These are phyloP conservation scores for Uncinocarpus reesii DNA, from an alignment of 2,329 filamentous ascomycete genomes.

Conservation along the genomic window DNA sequence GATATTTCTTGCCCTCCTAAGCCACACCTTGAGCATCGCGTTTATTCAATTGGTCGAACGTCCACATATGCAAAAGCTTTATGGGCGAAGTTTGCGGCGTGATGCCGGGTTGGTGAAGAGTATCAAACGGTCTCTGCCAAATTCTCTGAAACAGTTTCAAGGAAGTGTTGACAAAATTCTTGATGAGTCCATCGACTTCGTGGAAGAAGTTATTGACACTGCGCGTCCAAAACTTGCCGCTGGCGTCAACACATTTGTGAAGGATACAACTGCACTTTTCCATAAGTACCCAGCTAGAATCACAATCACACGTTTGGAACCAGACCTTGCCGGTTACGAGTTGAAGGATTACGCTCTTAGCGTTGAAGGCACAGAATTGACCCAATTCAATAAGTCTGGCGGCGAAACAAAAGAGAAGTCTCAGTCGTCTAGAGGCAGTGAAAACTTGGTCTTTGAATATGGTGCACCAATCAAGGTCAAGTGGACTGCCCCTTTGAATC, in stretches of 20 bases:
- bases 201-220: conserved; percentile 80
- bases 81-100: conserved; percentile 69
- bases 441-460: conserved; percentile 74
- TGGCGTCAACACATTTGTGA: conserved; percentile 75
- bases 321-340: conserved; percentile 69
- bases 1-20: conserved; percentile 74
- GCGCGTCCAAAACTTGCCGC: conserved; percentile 77
- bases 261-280: conserved; percentile 78
- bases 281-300: conserved; percentile 80
- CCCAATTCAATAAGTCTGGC: conserved; percentile 56
- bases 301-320: conserved; percentile 66
- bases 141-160: conserved; percentile 71
- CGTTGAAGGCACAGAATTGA: conserved; percentile 53
- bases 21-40: conserved; percentile 71
- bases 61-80: conserved; percentile 97
- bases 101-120: conserved; percentile 90
- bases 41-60: conserved; percentile 93
- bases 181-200: conserved; percentile 74
- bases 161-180: conserved; percentile 78
- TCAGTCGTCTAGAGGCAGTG: conserved; percentile 46
- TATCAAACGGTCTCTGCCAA: conserved; percentile 73
- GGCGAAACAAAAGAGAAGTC: conserved; percentile 54
- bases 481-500: conserved; percentile 80
- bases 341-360: conserved; percentile 68
- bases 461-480: conserved; percentile 79